Conservation (phyloP, 345 rosid genomes). For the Brassica nigra region DNA sequence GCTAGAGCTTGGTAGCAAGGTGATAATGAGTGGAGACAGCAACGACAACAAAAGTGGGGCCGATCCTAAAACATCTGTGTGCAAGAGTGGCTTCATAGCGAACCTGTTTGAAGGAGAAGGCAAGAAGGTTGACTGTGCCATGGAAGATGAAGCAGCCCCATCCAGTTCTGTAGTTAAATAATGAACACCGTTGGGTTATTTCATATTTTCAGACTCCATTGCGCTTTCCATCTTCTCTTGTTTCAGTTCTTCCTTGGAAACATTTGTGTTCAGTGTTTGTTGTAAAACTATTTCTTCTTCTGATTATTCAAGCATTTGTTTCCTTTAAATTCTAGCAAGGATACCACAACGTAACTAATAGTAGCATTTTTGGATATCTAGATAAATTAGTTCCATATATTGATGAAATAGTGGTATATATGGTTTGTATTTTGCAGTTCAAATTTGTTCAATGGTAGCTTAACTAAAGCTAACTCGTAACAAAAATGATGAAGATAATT, state of each 20-base stretch:
- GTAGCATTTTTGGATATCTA: no score
- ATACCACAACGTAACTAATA: no score
- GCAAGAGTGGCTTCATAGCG: conserved; percentile 27
- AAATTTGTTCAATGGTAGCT: no score
- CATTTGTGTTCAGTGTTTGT: background rate
- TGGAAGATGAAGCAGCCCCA: conserved; percentile 23
- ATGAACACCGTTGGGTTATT: background rate
- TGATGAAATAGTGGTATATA: no score
- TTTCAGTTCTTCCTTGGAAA: background rate
- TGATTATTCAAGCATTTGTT: no score
- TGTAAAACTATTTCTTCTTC: background rate
- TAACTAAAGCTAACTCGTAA: no score
- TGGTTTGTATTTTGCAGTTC: no score
- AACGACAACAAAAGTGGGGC: background rate
- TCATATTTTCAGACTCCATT: background rate
- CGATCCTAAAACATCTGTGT: background rate
- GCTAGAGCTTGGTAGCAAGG: conserved; percentile 42
- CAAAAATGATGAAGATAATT: no score
- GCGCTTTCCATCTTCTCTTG: background rate
- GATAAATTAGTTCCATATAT: no score
- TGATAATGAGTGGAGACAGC: conserved; percentile 15
- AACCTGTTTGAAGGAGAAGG: conserved; percentile 26
- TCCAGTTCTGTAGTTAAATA: conserved; percentile 6
- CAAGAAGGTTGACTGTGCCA: conserved; percentile 14
- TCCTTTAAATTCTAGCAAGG: no score